Conservation (phyloP, 2,329 filamentous ascomycete species). For the Delphinella strobiligena region DNA sequence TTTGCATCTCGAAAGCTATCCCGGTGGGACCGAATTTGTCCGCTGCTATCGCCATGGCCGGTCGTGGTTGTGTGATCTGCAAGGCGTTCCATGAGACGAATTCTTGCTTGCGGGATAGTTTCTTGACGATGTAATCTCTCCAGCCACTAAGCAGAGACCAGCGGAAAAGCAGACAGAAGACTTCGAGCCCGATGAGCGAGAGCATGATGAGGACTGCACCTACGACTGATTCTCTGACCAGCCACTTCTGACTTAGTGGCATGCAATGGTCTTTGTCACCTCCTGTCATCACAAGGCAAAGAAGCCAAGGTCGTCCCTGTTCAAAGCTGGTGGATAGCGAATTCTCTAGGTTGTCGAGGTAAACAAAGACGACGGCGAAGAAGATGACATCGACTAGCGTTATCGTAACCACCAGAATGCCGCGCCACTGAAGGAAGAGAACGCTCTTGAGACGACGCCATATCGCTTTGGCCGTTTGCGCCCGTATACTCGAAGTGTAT, state of each 20-base stretch:
- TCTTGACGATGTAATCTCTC: conserved; percentile 37
- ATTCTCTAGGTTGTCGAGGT: conserved; percentile 62
- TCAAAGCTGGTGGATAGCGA: conserved; percentile 41
- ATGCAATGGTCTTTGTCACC: conserved; percentile 58
- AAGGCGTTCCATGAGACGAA: not conserved
- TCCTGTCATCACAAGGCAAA: conserved; percentile 50
- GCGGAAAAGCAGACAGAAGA: conserved; percentile 68
- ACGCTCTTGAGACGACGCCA: conserved; percentile 80
- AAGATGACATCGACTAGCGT: conserved; percentile 88
- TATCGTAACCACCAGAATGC: conserved; percentile 77
- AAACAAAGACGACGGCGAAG: conserved; percentile 84
- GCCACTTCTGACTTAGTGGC: conserved; percentile 44
- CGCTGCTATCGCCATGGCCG: too few relatives aligned
- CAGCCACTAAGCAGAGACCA: conserved; percentile 80
- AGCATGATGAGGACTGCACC: conserved; percentile 73
- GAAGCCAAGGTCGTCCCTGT: conserved; percentile 53
- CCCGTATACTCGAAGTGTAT: conserved; percentile 63
- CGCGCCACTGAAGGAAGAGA: conserved; percentile 85
- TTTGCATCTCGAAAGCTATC: not conserved
- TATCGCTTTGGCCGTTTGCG: conserved; percentile 74
- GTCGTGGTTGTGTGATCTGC: not conserved
- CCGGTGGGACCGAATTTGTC: not conserved
- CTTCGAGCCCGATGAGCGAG: conserved; percentile 71
- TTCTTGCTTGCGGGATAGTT: not conserved
- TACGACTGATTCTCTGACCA: conserved; percentile 65